Evolutionary conservation across 78 protist genomes (phyloP).

Genomic region (Dictyostelium purpureum): DNA sequence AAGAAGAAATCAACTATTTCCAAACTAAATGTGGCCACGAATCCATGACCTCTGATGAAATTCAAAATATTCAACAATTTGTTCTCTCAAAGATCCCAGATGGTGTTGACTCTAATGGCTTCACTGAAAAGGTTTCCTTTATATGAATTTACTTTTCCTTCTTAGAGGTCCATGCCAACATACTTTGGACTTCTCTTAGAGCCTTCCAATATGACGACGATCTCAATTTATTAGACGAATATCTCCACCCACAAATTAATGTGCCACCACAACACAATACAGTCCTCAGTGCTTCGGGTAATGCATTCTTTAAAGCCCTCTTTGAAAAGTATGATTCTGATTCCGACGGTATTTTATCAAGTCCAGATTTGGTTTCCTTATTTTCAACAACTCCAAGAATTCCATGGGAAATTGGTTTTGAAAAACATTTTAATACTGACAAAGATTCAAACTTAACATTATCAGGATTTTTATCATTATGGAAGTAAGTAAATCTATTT

Average conservation of each 20-base stretch:
- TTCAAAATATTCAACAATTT: not conserved
- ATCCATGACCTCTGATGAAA: constrained; percentile 32
- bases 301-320: not conserved
- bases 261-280: not conserved
- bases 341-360: constrained; percentile 1
- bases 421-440: not conserved
- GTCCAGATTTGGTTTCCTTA: not conserved
- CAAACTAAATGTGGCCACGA: constrained; percentile 20
- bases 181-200: constrained; percentile 33
- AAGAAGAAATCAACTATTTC: constrained; percentile 23
- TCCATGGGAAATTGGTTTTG: constrained; percentile 13
- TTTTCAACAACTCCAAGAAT: constrained; percentile 39
- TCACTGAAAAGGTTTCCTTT: constrained; percentile 48
- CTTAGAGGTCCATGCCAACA: constrained; percentile 12
- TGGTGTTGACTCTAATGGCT: constrained; percentile 26
- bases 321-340: constrained; percentile 35
- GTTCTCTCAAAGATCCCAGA: constrained; percentile 6
- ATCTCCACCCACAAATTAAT: not conserved
- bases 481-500: not conserved
- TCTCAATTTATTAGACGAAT: not conserved
- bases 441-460: not conserved
- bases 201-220: constrained; percentile 55
- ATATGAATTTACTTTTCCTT: constrained; percentile 23
- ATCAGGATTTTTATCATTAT: constrained; percentile 1
- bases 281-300: not conserved